These are phyloP conservation scores for Dunaliella primolecta DNA, from an alignment of 139 green algal species.

Conservation along the genomic window DNA sequence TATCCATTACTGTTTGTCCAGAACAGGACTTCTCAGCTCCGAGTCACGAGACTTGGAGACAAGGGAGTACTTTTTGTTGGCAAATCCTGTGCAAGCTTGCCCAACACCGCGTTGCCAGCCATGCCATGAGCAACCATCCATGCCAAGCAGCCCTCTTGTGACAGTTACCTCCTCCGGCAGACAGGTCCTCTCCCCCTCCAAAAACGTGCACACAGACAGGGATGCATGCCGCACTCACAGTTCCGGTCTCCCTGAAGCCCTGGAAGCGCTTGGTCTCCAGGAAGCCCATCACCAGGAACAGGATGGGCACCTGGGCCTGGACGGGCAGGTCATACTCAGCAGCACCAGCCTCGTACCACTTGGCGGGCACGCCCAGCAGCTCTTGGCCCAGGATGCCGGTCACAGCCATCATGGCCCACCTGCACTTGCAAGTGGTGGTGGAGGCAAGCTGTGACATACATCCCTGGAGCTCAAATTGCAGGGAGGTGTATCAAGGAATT, in stretches of 20 bases:
- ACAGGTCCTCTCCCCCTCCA: too few species aligned
- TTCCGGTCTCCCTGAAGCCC: slow-evolving; percentile 82
- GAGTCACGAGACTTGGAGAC: too few species aligned
- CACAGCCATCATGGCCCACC: slow-evolving; percentile 87
- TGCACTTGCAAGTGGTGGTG: slow-evolving; percentile 71
- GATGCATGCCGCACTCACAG: slow-evolving; percentile 56
- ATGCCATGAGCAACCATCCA: too few species aligned
- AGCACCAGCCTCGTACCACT: slow-evolving; percentile 61
- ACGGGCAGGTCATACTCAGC: slow-evolving; percentile 50
- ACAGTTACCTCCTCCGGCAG: too few species aligned
- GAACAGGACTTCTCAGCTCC: too few species aligned
- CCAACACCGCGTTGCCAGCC: too few species aligned
- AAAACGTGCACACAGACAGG: too few species aligned
- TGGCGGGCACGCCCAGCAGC: slow-evolving; percentile 49
- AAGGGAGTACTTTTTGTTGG: too few species aligned
- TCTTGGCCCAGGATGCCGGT: slow-evolving; percentile 74
- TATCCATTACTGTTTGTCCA: too few species aligned
- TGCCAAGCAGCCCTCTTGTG: too few species aligned
- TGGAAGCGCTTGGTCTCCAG: slow-evolving; percentile 81
- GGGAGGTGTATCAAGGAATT: too few species aligned
- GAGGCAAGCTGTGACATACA: background rate
- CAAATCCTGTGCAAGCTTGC: too few species aligned
- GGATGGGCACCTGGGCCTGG: slow-evolving; percentile 52
- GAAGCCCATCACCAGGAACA: slow-evolving; percentile 68
- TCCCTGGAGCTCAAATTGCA: background rate